These are phyloP conservation scores for Psilocybe cubensis DNA, from an alignment of 768 basidiomycete species.

Conservation along the genomic window DNA sequence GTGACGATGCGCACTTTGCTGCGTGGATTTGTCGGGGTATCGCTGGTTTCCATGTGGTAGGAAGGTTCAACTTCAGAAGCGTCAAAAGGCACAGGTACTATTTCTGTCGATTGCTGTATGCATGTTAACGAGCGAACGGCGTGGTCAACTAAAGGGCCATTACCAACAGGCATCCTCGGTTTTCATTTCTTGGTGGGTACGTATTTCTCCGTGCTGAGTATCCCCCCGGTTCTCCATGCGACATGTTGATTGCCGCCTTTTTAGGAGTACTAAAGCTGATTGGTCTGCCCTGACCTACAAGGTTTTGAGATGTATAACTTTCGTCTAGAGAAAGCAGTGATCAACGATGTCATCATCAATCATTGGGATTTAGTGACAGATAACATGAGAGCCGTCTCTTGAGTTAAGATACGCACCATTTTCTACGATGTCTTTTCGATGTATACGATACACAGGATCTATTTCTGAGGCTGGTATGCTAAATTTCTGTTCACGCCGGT, in stretches of 20 bases:
- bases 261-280: constrained; percentile 1
- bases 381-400: too few species aligned
- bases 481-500: constrained; percentile 10
- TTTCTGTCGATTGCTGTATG: neutral
- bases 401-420: constrained; percentile 6
- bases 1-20: constrained; percentile 8
- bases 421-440: neutral
- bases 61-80: neutral
- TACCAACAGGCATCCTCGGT: neutral
- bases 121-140: neutral
- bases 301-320: neutral
- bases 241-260: neutral
- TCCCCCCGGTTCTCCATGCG: neutral
- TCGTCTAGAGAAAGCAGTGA: constrained; percentile 5
- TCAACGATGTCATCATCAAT: neutral
- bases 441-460: constrained; percentile 16
- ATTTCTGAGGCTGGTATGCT: constrained; percentile 10
- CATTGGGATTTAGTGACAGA: neutral
- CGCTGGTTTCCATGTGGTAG: neutral
- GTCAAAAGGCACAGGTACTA: neutral
- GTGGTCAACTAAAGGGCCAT: neutral
- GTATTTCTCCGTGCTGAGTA: constrained; percentile 8
- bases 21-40: neutral
- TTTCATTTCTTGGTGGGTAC: neutral
- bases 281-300: neutral